These are phyloP conservation scores for Conoideocrella luteorostrata DNA, from an alignment of 2,329 filamentous ascomycete genomes.

Conservation along the genomic window DNA sequence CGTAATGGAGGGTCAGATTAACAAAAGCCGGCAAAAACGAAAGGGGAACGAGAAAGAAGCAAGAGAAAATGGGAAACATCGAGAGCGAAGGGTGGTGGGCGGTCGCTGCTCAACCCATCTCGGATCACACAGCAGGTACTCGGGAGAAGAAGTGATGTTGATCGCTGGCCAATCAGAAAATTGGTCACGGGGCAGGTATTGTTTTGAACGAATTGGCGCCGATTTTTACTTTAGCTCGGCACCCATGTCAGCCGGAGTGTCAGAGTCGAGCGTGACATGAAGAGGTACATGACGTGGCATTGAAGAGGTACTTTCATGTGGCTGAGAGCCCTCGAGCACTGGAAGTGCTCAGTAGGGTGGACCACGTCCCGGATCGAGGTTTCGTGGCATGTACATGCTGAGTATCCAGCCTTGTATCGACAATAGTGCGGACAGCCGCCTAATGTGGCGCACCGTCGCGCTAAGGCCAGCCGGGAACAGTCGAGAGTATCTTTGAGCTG, in stretches of 20 bases:
- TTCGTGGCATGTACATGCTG: neutral
- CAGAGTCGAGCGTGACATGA: constrained; percentile 2
- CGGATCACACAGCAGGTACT: constrained; percentile 28
- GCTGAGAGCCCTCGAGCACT: too few species aligned
- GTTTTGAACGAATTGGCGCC: constrained; percentile 27
- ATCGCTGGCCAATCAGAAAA: constrained; percentile 33
- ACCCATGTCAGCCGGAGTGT: neutral
- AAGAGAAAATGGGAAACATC: constrained; percentile 11
- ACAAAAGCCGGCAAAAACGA: constrained; percentile 1
- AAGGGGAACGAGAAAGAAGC: constrained; percentile 19
- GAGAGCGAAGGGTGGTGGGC: constrained; percentile 14
- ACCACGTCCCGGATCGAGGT: neutral
- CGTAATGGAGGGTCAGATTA: constrained; percentile 19
- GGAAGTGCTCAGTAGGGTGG: neutral
- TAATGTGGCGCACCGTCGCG: constrained; percentile 15
- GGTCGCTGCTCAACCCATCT: constrained; percentile 15
- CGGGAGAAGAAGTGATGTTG: constrained; percentile 27
- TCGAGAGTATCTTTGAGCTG: too few species aligned
- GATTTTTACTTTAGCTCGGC: constrained; percentile 23
- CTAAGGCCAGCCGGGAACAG: constrained; percentile 9
- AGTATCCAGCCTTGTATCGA: neutral
- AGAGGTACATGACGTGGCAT: neutral
- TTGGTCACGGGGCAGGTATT: constrained; percentile 26
- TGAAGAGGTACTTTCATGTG: neutral
- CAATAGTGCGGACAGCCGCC: constrained; percentile 2